Conservation (phyloP, 371 early-diverging fungal genomes). For the Chytridiales sp. region DNA sequence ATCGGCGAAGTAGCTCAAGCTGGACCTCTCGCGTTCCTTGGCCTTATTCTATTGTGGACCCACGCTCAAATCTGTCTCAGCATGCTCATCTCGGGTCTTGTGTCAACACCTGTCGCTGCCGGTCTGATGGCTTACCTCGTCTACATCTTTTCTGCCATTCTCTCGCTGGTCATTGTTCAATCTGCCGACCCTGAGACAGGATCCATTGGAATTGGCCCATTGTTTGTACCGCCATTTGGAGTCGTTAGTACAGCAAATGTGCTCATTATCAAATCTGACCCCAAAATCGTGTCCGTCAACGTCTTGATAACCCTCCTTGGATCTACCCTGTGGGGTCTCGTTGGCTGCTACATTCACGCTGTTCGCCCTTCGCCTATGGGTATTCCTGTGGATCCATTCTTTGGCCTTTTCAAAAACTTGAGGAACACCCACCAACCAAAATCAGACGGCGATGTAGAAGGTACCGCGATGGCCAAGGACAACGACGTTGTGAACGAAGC, state of each 20-base stretch:
- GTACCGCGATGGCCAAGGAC: not conserved
- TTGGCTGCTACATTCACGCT: constrained; percentile 33
- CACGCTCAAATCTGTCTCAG: constrained; percentile 29
- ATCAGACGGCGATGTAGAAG: not conserved
- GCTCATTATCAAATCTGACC: constrained; percentile 3
- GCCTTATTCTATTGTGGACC: constrained; percentile 24
- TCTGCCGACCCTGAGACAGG: constrained; percentile 14
- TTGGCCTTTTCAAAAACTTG: constrained; percentile 20
- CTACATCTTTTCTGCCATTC: constrained; percentile 17
- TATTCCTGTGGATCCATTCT: constrained; percentile 26
- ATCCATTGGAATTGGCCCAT: not conserved
- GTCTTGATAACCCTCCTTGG: constrained; percentile 6
- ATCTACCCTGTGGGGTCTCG: constrained; percentile 6
- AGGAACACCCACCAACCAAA: too few relatives aligned
- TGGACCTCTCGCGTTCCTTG: constrained; percentile 8
- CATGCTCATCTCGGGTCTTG: constrained; percentile 17
- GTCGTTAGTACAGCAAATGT: constrained; percentile 14
- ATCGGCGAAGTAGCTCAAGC: not conserved
- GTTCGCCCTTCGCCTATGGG: constrained; percentile 27
- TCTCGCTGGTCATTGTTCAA: constrained; percentile 21
- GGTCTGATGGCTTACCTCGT: constrained; percentile 24
- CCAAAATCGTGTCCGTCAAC: constrained; percentile 6
- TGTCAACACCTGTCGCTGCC: constrained; percentile 19
- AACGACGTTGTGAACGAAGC: constrained; percentile 5
- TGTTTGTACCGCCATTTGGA: constrained; percentile 21